Conservation (phyloP, 2,329 filamentous ascomycete species). For the Colletotrichum phormii region DNA sequence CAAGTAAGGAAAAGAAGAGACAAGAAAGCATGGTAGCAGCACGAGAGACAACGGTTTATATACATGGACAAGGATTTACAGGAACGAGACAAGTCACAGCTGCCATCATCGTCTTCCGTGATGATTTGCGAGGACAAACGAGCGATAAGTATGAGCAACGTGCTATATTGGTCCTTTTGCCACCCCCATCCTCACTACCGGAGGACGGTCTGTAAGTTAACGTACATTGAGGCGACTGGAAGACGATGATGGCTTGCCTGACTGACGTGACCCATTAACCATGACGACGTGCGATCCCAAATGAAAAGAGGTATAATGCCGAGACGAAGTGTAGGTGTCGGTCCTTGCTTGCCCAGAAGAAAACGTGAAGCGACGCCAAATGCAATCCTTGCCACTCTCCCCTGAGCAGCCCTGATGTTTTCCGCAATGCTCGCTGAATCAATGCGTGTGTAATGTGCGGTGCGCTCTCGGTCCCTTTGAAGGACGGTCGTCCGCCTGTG, state of each 20-base stretch:
- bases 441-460: conserved; percentile 36
- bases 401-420: conserved; percentile 36
- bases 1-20: conserved; percentile 40
- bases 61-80: conserved; percentile 50
- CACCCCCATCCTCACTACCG: conserved; percentile 45
- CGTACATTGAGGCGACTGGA: conserved; percentile 73
- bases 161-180: conserved; percentile 61
- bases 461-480: conserved; percentile 28
- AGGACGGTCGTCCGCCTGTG: conserved; percentile 18
- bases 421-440: conserved; percentile 59
- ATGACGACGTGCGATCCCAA: conserved; percentile 44
- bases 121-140: conserved; percentile 39
- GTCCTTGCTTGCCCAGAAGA: conserved; percentile 36
- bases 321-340: conserved; percentile 38
- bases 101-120: conserved; percentile 73
- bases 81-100: conserved; percentile 67
- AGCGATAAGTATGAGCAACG: conserved; percentile 50
- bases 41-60: conserved; percentile 50
- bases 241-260: conserved; percentile 78
- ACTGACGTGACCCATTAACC: conserved; percentile 56
- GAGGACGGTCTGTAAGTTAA: conserved; percentile 62
- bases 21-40: conserved; percentile 37
- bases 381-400: conserved; percentile 47
- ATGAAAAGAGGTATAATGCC: conserved; percentile 38
- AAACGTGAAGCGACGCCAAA: conserved; percentile 38